Evolutionary conservation across 441 rosid genomes (phyloP), one percentile per base, ranked within the genome.

Genomic region (Pelargonium fulgidum): DNA sequence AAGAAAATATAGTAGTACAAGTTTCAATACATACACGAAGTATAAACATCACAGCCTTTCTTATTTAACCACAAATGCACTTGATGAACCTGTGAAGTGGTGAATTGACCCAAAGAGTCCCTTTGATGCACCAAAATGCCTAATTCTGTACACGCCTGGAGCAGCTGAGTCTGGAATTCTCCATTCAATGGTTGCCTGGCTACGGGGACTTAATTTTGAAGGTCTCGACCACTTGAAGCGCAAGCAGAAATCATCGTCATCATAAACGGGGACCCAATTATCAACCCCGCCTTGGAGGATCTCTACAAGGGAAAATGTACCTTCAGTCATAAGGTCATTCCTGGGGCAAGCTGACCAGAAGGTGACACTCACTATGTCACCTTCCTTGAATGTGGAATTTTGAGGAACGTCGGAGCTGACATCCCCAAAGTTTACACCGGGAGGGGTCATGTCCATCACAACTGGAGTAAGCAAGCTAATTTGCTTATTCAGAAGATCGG

Each of bases 111-210:
- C 95, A 13, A 90, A 14, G 0, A 89, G 77, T 54, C 71, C 73
- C 86, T 92, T 95, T 0, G 97, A 80, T 16, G 98, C 98, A 58
- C 99, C 97, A 71, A 92, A 95, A 81, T 92, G 98, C n/a, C 81
- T 84, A 50, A 95, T 85, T 75, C 96, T 85, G 72, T 95, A 95
- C 10, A 95, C 90, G 50, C 98, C 96, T 1, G 83, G 86, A 9
- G 72, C 56, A 9, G 97, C 90, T 63, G 91, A 80, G 63, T 77
- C 71, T 0, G 97, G 99, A 69, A 92, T 85, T 75, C 82, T 83
- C 98, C 98, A 95, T 74, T 89, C 95, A 17, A 95, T 80, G 7
- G 91, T 83, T 69, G 97, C 97, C 33, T 79, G 68, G 79, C 99
- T 95, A 36, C 71, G 84, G 12, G 92, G 39, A 71, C 98, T 95